These are phyloP conservation scores for Verbena officinalis DNA, from an alignment of 257 asterid species.

Conservation along the genomic window DNA sequence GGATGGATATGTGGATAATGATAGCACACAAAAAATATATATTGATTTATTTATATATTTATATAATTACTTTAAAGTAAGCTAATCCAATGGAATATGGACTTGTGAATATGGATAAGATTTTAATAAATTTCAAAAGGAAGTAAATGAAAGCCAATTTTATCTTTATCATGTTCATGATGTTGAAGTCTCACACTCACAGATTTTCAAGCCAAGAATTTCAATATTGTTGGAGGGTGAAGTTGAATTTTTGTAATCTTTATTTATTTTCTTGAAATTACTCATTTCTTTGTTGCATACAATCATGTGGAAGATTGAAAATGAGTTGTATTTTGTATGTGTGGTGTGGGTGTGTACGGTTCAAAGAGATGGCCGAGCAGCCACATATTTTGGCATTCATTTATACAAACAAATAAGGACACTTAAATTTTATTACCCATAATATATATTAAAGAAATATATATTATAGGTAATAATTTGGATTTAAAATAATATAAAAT, in stretches of 20 bases:
- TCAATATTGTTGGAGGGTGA: background rate
- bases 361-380: background rate
- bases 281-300: background rate
- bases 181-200: conserved; percentile 16
- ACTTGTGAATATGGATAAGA: conserved; percentile 42
- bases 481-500: too few species aligned
- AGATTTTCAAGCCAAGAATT: background rate
- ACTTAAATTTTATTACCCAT: too few species aligned
- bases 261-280: background rate
- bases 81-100: conserved; percentile 21
- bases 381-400: background rate
- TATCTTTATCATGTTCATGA: conserved; percentile 29
- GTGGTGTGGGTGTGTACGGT: background rate
- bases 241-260: background rate
- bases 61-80: background rate
- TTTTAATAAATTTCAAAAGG: conserved; percentile 24
- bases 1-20: conserved; percentile 41
- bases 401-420: background rate
- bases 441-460: too few species aligned
- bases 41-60: background rate
- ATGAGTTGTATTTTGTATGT: background rate
- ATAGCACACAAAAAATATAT: conserved; percentile 19
- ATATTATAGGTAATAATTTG: too few species aligned
- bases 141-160: background rate
- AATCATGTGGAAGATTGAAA: background rate